Base-by-base conservation (phyloP, 257 asterid species). In the Ligustrum vulgare region DNA sequence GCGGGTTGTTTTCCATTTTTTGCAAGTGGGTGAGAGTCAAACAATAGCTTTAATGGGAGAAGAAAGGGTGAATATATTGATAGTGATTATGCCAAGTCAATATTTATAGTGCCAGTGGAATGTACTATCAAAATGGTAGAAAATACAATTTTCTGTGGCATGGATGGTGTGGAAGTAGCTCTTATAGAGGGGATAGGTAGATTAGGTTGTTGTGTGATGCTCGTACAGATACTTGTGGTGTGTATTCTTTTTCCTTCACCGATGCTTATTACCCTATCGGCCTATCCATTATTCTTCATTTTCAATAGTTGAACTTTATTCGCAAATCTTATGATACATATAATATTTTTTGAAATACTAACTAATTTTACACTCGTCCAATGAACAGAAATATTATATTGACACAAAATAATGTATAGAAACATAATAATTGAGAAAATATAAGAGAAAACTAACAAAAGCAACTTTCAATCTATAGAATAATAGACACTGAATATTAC, bases 1-100 rank as follows among this genome's bases (percentile, higher is more conserved):
- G 96, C 63, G 87, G 84, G 82, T 86, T 90, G 90, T 86, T 91
- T 73, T 91, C 97, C 97, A 91, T 91, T 79, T 63, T 41, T 62
- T 36, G 4, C 66, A 66, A 6, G 12, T 39, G 34, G 36, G 33
- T 11, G 20, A 15, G 45, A 60, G 2, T 41, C 10, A 23, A n/a
- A 2, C 2, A 33, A 56, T 20, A 1, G 67, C 37, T 58, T n/a
- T 15, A 60, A 8, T 31, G 36, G 37, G 49, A 11, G 62, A 41
- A 58, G 64, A 56, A 23, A 2, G 23, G 23, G 11, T n/a, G 16
- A 58, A 58, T 7, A 58, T 20, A 23, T 20, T 2, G 32, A 22
- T 56, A 20, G 11, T n/a, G 66, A 58, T 22, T 23, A 58, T 58
- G 32, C 33, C 66, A 58, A 41, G 65, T 32, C 12, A 22, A 2